Conservation (phyloP, 495 filamentous ascomycete genomes). For the Trichoderma gamsii region DNA sequence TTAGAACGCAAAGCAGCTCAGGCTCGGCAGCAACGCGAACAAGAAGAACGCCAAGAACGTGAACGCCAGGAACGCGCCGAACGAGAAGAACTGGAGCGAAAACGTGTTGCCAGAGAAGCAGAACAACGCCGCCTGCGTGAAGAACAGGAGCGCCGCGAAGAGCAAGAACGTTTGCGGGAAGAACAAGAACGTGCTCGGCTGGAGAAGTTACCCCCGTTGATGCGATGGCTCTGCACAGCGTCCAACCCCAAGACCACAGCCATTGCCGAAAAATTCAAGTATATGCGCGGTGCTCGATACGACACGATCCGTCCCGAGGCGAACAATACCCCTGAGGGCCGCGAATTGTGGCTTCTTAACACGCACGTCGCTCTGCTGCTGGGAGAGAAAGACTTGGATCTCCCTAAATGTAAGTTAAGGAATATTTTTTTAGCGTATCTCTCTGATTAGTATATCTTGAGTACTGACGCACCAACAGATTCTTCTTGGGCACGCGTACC, state of each 20-base stretch:
- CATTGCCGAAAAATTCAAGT: conserved; percentile 44
- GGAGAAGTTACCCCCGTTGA: conserved; percentile 43
- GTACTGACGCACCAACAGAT: conserved; percentile 36
- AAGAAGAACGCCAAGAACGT: conserved; percentile 31
- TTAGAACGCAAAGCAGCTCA: conserved; percentile 36
- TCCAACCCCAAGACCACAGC: conserved; percentile 42
- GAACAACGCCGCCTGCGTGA: conserved; percentile 44
- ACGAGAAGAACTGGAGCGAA: conserved; percentile 53
- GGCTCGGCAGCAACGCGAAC: conserved; percentile 37
- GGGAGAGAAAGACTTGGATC: conserved; percentile 67
- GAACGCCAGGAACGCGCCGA: conserved; percentile 43
- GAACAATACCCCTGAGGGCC: conserved; percentile 39
- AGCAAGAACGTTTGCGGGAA: conserved; percentile 39
- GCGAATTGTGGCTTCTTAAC: conserved; percentile 72
- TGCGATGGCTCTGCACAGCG: conserved; percentile 48
- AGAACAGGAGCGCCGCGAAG: conserved; percentile 40
- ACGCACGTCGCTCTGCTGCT: conserved; percentile 68
- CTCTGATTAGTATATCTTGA: conserved; percentile 11
- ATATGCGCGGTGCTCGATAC: conserved; percentile 46
- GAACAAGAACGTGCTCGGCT: conserved; percentile 43
- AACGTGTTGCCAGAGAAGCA: conserved; percentile 38
- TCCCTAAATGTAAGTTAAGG: conserved; percentile 59
- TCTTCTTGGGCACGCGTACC: conserved; percentile 60
- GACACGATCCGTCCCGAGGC: conserved; percentile 47
- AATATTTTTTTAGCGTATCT: neutral